Conservation (phyloP, 2,329 filamentous ascomycete species). For the Alternaria burnsii region DNA sequence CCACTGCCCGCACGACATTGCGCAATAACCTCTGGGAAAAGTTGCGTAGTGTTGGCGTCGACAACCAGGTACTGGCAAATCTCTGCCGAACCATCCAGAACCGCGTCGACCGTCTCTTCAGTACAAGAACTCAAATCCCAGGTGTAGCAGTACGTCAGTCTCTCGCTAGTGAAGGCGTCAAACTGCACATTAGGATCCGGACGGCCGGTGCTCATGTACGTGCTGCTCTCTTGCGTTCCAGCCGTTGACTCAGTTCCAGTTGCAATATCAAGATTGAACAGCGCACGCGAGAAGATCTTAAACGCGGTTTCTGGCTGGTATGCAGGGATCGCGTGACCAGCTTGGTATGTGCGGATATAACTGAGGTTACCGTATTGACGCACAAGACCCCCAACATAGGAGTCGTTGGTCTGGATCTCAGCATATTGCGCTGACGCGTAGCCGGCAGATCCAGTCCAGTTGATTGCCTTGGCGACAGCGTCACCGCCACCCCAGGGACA, state of each 20-base stretch:
- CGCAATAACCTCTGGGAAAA: constrained; percentile 30
- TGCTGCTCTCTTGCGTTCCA: constrained; percentile 8
- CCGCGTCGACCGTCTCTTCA: constrained; percentile 20
- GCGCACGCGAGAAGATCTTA: constrained; percentile 59
- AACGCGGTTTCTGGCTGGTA: constrained; percentile 59
- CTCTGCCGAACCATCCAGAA: constrained; percentile 22
- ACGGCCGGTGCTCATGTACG: constrained; percentile 24
- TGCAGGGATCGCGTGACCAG: constrained; percentile 53
- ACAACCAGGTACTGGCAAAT: constrained; percentile 32
- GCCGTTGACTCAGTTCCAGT: constrained; percentile 48
- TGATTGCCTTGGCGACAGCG: constrained; percentile 49
- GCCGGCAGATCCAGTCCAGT: constrained; percentile 45
- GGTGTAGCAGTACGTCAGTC: constrained; percentile 27
- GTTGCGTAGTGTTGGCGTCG: constrained; percentile 26
- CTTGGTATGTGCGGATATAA: constrained; percentile 51
- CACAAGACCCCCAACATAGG: constrained; percentile 56
- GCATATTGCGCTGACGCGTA: constrained; percentile 43
- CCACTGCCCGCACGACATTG: constrained; percentile 16
- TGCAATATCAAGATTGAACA: constrained; percentile 57
- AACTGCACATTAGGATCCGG: constrained; percentile 24
- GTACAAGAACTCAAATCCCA: constrained; percentile 26
- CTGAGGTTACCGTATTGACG: constrained; percentile 49
- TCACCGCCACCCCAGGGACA: constrained; percentile 49
- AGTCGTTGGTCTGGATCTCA: constrained; percentile 47
- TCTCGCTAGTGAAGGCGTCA: constrained; percentile 10